Base-by-base conservation (phyloP, 1,284 basidiomycete genomes). In the Coriolopsis trogii region DNA sequence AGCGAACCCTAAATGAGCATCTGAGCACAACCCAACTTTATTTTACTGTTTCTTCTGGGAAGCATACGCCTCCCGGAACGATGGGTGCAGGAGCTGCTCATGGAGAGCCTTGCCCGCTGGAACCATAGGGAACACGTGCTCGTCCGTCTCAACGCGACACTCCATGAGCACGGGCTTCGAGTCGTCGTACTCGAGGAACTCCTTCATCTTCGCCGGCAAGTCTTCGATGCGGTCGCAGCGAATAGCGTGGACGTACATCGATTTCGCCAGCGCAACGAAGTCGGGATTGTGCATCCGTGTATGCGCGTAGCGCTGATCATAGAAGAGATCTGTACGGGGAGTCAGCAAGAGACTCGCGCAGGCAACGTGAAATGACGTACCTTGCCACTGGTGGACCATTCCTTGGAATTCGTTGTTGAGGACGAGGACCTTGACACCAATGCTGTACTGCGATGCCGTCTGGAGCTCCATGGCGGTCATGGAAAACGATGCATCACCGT, bases 391-490 rank as follows among this genome's bases (percentile, higher is more conserved):
- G 45, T 94, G 77, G 16, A 98, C 96, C 96, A 99, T 98, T 49
- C 96, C 96, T 72, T 96, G 93, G 82, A 94, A 95, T 70, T 94
- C 91, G 74, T 96, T 96, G 78, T 95, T 95, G 64, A 95, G 71
- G 20, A 95, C 73, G 59, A 95, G 76, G 31, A 91, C 90, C 75
- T 99, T 99, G 66, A 98, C 93, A 55, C 97, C 96, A 56, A 99
- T 96, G 68, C 82, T 75, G 75, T 84, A 95, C 70, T 96, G 91
- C 23, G 89, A 81, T 4, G 96, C 96, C 0, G 96, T 99, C 20
- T 89, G 88, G 46, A 98, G 85, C 74, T 99, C 97, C 97, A 98
- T 99, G 0, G 94, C 95, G 3, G 96, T 98, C 97, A 99, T 99
- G 65, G 91, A 95, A 75, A 98, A 96, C 13, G 93, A 96, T 0